A percentile compares a stretch with the other conserved stretches of the same genome.
Conservation (phyloP, 2,329 filamentous ascomycete genomes). For the Tolypocladium inflatum region DNA sequence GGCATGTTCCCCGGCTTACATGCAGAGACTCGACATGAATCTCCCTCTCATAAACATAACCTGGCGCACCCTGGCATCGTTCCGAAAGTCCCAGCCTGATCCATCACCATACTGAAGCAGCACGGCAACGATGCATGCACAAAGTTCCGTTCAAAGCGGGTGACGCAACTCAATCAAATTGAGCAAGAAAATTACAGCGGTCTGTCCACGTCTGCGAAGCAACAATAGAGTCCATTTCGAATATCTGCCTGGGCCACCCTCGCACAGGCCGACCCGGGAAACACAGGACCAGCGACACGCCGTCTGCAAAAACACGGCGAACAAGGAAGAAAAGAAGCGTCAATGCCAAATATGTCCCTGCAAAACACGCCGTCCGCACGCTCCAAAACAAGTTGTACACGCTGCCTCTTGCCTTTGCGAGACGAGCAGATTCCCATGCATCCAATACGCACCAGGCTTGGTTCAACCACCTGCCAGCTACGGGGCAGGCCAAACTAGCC, state of each 20-base stretch:
- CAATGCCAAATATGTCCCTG: slow-evolving; percentile 6
- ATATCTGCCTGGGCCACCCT: slow-evolving; percentile 1
- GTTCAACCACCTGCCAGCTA: not conserved
- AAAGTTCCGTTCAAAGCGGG: not conserved
- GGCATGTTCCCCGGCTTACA: not conserved
- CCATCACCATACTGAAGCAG: no score
- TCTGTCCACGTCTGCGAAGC: slow-evolving; percentile 36
- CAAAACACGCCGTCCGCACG: slow-evolving; percentile 6
- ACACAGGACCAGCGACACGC: not conserved
- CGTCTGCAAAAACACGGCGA: slow-evolving; percentile 3
- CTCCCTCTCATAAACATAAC: not conserved
- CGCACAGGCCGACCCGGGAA: not conserved
- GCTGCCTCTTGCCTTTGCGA: slow-evolving; percentile 5
- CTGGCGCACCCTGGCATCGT: no score
- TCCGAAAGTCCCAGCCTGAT: no score
- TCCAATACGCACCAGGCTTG: slow-evolving; percentile 2
- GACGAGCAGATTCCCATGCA: slow-evolving; percentile 5
- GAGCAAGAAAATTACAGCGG: not conserved
- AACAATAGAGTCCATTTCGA: not conserved
- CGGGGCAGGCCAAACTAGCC: not conserved
- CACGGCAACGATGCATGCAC: not conserved
- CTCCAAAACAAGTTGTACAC: slow-evolving; percentile 12
- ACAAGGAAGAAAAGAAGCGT: slow-evolving; percentile 3
- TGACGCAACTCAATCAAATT: not conserved
- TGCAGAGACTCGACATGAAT: not conserved